Evolutionary conservation across 2,329 filamentous ascomycete genomes (phyloP), one percentile per base, ranked within the genome.

Genomic region (Aspergillus carbonarius): DNA sequence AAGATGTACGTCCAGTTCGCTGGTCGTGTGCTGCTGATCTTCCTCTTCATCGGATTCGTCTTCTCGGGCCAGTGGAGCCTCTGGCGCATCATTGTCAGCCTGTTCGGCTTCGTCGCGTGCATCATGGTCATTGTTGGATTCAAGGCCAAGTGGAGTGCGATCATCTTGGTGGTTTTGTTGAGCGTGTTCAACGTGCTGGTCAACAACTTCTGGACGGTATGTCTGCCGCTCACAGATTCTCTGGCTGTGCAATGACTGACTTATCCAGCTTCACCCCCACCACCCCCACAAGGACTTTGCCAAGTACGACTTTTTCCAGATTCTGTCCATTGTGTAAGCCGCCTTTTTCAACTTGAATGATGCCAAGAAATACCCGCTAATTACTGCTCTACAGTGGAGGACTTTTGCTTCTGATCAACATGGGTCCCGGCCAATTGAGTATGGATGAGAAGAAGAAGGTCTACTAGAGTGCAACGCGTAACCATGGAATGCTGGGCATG

Each of bases 371-470:
- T 20, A 23, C 25, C 6, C 13, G 20, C 48, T 34, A 51, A 47
- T 13, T 4, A 17, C 23, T 50, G 46, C n/a, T 20, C 10, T 9
- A 30, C 60, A 86, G 85, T 66, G 95, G 95, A 65, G 95, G 95
- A 76, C 90, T 99, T 58, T 85, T 99, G 59, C 88, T 99, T 66
- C 86, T 99, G 66, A 93, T 98, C 80, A 99, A 99, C 86, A 97
- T 95, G 86, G 95, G 95, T 62, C 95, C 95, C 9, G 95, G 95
- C 64, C 93, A 96, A 78, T 90, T 98, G 83, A 96, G 91, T 76
- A 93, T 98, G 78, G 95, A 99, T 79, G 95, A 99, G 87, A 99
- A 99, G 91, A 99, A 99, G 88, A 99, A 99, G 86, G 95, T 99
- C 68, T 99, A 99, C 82, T 99, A 85, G 23, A 60, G 20, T 25